These are phyloP conservation scores for Saraca asoca DNA, from an alignment of 331 rosid species.

Conservation along the genomic window DNA sequence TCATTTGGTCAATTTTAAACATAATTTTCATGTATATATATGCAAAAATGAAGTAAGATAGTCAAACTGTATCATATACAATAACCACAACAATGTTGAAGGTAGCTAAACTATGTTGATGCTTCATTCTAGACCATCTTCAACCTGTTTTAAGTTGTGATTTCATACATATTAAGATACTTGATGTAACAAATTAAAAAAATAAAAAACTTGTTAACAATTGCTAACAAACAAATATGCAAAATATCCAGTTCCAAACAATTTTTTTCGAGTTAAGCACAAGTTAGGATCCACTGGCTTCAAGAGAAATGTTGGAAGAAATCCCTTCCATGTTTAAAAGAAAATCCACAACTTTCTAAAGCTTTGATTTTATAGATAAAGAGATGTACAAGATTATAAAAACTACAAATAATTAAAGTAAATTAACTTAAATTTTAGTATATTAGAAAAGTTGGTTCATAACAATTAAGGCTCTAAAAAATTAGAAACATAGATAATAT, in stretches of 20 bases:
- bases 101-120: background rate
- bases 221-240: too few species aligned
- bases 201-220: too few species aligned
- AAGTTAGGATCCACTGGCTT: slow-evolving; percentile 38
- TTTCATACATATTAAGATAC: background rate
- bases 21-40: background rate
- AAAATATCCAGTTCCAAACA: too few species aligned
- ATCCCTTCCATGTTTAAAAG: slow-evolving; percentile 1
- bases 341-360: background rate
- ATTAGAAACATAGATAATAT: background rate
- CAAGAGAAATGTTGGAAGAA: background rate
- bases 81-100: too few species aligned
- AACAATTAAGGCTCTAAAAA: too few species aligned
- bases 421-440: background rate
- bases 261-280: slow-evolving; percentile 57
- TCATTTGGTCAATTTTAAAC: background rate
- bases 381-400: background rate
- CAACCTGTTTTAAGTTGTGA: background rate
- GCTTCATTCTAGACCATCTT: background rate
- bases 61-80: background rate
- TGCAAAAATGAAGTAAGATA: background rate
- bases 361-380: slow-evolving; percentile 1
- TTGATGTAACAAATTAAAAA: too few species aligned
- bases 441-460: background rate
- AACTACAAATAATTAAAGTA: background rate